Evolutionary conservation across 2,329 filamentous ascomycete species (phyloP).

Genomic region (Epichloe hybrida): DNA sequence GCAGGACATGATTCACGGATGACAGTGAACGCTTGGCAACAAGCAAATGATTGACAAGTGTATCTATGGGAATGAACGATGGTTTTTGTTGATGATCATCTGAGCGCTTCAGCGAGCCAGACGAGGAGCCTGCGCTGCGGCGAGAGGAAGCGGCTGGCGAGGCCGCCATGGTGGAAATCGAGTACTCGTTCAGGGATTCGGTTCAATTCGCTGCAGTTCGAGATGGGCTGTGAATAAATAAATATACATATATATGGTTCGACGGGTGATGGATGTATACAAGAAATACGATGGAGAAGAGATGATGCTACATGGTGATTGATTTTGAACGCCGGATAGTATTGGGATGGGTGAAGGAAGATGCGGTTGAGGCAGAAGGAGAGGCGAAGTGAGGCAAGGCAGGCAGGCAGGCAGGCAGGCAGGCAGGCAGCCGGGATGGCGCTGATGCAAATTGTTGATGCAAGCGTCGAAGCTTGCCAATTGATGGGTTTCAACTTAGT

Average conservation of each 20-base stretch:
- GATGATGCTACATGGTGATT: constrained; percentile 6
- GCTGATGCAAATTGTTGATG: background rate
- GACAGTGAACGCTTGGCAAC: constrained; percentile 78
- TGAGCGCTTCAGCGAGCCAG: constrained; percentile 20
- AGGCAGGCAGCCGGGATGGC: background rate
- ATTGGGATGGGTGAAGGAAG: background rate
- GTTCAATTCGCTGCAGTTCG: background rate
- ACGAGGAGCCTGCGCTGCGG: constrained; percentile 23
- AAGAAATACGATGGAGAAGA: background rate
- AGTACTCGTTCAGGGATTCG: background rate
- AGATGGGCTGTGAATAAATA: background rate
- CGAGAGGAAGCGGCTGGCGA: constrained; percentile 22
- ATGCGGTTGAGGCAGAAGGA: background rate
- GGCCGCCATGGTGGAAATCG: constrained; percentile 19
- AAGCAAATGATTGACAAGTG: constrained; percentile 71
- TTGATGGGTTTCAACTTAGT: no score
- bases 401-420: background rate
- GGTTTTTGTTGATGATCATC: constrained; percentile 10
- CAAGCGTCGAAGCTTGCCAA: no score
- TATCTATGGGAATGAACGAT: constrained; percentile 42
- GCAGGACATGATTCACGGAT: constrained; percentile 69
- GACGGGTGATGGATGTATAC: background rate
- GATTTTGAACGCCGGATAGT: background rate
- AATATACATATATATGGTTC: background rate
- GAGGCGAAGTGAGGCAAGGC: background rate